A percentile compares a stretch with the other conserved stretches of the same genome.
Conservation (phyloP, 2,329 filamentous ascomycete species). For the Aureobasidium subglaciale region DNA sequence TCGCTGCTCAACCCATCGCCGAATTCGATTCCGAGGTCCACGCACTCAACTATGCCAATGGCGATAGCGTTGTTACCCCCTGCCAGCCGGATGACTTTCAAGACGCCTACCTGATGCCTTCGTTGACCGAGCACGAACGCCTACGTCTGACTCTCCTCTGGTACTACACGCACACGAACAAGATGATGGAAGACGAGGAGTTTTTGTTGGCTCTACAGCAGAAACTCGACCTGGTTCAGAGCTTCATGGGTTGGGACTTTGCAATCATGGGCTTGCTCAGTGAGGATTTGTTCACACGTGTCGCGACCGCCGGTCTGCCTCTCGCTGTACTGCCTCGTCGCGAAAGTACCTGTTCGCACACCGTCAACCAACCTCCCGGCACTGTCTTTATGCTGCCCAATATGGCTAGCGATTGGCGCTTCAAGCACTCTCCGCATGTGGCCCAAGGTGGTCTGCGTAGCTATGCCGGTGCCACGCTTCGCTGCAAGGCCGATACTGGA, state of each 20-base stretch:
- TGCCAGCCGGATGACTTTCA: constrained; percentile 16
- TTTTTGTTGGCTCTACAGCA: constrained; percentile 37
- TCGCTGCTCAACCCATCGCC: constrained; percentile 7
- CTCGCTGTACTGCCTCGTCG: constrained; percentile 38
- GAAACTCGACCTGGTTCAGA: constrained; percentile 35
- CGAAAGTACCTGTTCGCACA: constrained; percentile 41
- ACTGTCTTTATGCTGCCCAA: constrained; percentile 36
- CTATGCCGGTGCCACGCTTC: constrained; percentile 38
- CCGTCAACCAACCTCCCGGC: constrained; percentile 23
- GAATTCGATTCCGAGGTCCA: constrained; percentile 9
- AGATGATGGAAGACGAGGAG: constrained; percentile 34
- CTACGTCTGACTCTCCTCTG: constrained; percentile 35
- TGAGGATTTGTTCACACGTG: constrained; percentile 36
- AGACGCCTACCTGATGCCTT: constrained; percentile 30
- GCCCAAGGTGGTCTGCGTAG: constrained; percentile 34
- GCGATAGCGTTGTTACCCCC: too few relatives aligned
- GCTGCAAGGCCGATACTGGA: constrained; percentile 34
- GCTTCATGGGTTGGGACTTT: constrained; percentile 41
- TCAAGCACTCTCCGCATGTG: constrained; percentile 35
- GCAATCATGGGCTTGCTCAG: constrained; percentile 40
- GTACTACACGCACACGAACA: constrained; percentile 36
- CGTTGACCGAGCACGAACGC: constrained; percentile 31
- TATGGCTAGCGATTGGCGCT: constrained; percentile 41
- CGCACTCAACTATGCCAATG: neutral
- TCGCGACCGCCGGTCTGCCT: constrained; percentile 37